Percentiles rank a stretch among this genome's conserved stretches.
These are phyloP conservation scores for Taphrina sp. DNA, from an alignment of 1,139 yeast species.

Conservation along the genomic window DNA sequence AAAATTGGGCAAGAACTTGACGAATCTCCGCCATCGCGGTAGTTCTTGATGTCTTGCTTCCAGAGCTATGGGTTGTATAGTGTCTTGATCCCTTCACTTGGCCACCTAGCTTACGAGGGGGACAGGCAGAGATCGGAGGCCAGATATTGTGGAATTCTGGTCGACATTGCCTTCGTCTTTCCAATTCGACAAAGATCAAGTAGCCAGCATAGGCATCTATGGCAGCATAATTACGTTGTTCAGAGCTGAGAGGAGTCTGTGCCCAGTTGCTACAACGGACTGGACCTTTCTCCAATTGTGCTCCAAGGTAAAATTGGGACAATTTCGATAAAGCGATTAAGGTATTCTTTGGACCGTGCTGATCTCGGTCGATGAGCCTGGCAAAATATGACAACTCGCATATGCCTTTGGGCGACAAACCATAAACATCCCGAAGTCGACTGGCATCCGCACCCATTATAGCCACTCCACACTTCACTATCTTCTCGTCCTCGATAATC, in stretches of 20 bases:
- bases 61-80: too few relatives aligned
- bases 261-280: constrained; percentile 25
- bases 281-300: constrained; percentile 16
- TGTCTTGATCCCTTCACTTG: too few relatives aligned
- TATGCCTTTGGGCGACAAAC: constrained; percentile 23
- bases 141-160: constrained; percentile 6
- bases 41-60: too few relatives aligned
- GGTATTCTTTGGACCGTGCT: constrained; percentile 14
- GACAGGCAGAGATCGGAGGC: constrained; percentile 28
- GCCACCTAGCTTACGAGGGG: too few relatives aligned
- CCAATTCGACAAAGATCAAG: constrained; percentile 15
- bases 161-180: constrained; percentile 16
- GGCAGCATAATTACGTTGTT: constrained; percentile 28
- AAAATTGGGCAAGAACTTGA: too few relatives aligned
- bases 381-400: constrained; percentile 27
- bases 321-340: constrained; percentile 10
- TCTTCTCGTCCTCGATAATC: constrained; percentile 10
- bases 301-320: constrained; percentile 13
- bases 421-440: constrained; percentile 26
- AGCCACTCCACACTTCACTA: constrained; percentile 26
- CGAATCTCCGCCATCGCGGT: too few relatives aligned
- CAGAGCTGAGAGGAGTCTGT: constrained; percentile 6
- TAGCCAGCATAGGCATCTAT: constrained; percentile 30
- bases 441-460: constrained; percentile 28
- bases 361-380: constrained; percentile 19